Evolutionary conservation across 345 rosid species (phyloP).

Genomic region (Psidium guajava): DNA sequence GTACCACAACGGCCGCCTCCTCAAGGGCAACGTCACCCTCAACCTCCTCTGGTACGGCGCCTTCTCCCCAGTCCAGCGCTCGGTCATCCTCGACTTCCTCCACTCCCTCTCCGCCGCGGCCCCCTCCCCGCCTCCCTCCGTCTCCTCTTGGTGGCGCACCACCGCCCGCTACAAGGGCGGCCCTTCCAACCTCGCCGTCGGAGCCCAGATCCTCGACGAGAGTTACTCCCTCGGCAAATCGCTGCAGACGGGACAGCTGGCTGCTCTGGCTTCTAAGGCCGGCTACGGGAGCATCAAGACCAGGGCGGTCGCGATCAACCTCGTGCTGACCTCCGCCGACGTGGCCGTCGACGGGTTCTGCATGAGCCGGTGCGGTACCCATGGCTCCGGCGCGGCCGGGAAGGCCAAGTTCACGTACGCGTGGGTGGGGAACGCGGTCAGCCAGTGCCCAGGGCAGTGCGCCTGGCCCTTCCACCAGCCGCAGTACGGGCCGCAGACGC

Average conservation of each 20-base stretch:
- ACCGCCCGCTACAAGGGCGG: slow-evolving; percentile 25
- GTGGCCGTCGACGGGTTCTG: slow-evolving; percentile 33
- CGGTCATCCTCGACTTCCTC: slow-evolving; percentile 26
- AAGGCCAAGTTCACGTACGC: slow-evolving; percentile 6
- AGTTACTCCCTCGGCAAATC: slow-evolving; percentile 16
- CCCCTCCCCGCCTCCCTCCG: slow-evolving; percentile 1
- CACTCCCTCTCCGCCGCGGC: slow-evolving; percentile 11
- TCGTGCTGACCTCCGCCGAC: slow-evolving; percentile 27
- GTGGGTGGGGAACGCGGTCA: slow-evolving; percentile 31
- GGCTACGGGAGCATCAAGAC: neutral
- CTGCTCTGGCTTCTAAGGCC: slow-evolving; percentile 14
- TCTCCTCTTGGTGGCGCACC: slow-evolving; percentile 28
- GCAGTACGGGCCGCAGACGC: slow-evolving; percentile 32
- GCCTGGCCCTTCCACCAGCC: slow-evolving; percentile 46
- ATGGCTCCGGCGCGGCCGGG: slow-evolving; percentile 11
- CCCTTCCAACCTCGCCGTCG: slow-evolving; percentile 8
- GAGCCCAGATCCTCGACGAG: slow-evolving; percentile 20
- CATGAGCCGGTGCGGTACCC: slow-evolving; percentile 28
- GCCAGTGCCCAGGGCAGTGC: slow-evolving; percentile 34
- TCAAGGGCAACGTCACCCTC: slow-evolving; percentile 24
- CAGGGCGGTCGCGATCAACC: slow-evolving; percentile 7
- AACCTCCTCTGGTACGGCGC: slow-evolving; percentile 33
- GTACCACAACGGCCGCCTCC: slow-evolving; percentile 31
- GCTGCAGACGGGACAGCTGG: slow-evolving; percentile 4
- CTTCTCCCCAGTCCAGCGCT: slow-evolving; percentile 24